A percentile compares a stretch with the other conserved stretches of the same genome.
Conservation (phyloP, 2,329 filamentous ascomycete species). For the Blastomyces gilchristii region DNA sequence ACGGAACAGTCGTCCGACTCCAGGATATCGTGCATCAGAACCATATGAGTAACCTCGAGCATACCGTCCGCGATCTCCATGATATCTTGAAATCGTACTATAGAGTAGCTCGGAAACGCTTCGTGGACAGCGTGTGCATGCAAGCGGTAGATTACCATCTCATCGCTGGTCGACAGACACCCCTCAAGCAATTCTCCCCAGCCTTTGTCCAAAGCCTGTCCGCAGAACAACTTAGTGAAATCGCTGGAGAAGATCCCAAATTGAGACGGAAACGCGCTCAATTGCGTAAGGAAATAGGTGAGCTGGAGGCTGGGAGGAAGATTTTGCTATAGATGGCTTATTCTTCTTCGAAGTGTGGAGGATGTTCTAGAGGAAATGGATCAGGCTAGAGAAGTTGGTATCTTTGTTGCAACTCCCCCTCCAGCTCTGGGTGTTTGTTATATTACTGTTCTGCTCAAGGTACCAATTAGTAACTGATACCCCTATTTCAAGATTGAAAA, state of each 20-base stretch:
- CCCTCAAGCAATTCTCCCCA: conserved; percentile 34
- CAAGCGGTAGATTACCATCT: conserved; percentile 49
- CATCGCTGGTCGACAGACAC: conserved; percentile 35
- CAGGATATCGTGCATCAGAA: not conserved
- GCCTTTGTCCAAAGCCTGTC: conserved; percentile 42
- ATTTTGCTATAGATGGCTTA: not conserved
- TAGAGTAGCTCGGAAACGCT: too few species aligned
- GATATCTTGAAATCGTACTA: conserved; percentile 53
- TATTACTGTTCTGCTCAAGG: too few species aligned
- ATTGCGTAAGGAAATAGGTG: conserved; percentile 37
- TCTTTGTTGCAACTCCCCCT: not conserved
- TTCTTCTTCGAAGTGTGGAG: too few species aligned
- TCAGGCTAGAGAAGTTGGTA: not conserved
- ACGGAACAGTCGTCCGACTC: not conserved
- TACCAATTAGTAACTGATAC: too few species aligned
- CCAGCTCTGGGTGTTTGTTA: too few species aligned
- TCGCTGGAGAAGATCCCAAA: conserved; percentile 48
- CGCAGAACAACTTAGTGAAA: conserved; percentile 40
- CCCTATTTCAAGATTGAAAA: too few species aligned
- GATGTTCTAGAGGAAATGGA: not conserved
- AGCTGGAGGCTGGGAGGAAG: not conserved
- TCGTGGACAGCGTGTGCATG: conserved; percentile 48
- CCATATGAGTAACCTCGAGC: conserved; percentile 26
- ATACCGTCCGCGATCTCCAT: conserved; percentile 22
- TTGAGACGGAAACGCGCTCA: conserved; percentile 34